Conservation (phyloP, 1,284 basidiomycete species). For the Somion occarium region DNA sequence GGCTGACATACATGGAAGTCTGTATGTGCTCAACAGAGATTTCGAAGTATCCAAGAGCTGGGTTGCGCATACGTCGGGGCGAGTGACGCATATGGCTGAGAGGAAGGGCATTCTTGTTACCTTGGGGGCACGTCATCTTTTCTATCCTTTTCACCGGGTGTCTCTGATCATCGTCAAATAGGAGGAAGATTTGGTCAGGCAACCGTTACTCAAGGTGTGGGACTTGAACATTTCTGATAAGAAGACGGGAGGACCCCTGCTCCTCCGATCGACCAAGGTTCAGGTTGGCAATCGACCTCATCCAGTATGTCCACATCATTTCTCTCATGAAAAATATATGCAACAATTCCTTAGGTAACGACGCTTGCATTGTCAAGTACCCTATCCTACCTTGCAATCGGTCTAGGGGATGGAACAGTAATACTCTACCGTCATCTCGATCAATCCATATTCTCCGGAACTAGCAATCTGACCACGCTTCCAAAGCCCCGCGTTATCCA, state of each 20-base stretch:
- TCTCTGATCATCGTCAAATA: conserved; percentile 27
- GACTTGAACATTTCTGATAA: conserved; percentile 77
- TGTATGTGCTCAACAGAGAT: conserved; percentile 71
- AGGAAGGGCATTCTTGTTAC: conserved; percentile 76
- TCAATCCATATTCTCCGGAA: conserved; percentile 71
- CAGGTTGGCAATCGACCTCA: conserved; percentile 76
- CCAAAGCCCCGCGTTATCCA: conserved; percentile 80
- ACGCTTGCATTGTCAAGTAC: conserved; percentile 76
- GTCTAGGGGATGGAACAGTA: conserved; percentile 92
- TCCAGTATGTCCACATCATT: conserved; percentile 49
- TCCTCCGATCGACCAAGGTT: conserved; percentile 76
- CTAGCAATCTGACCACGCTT: conserved; percentile 59
- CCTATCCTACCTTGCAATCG: conserved; percentile 87
- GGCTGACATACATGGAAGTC: conserved; percentile 78
- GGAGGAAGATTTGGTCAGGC: conserved; percentile 77
- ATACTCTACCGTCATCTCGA: conserved; percentile 88
- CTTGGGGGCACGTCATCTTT: conserved; percentile 61
- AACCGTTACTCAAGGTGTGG: conserved; percentile 87
- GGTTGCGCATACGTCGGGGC: conserved; percentile 70
- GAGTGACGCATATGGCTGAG: conserved; percentile 84
- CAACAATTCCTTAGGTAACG: conserved; percentile 52
- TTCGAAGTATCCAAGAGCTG: conserved; percentile 74
- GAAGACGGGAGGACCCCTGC: conserved; percentile 58
- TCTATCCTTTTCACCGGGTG: not conserved
- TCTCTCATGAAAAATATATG: too few relatives aligned